Evolutionary conservation across 495 filamentous ascomycete species (phyloP), one percentile per base, ranked within the genome.

Genomic region (Daldinia childiae): DNA sequence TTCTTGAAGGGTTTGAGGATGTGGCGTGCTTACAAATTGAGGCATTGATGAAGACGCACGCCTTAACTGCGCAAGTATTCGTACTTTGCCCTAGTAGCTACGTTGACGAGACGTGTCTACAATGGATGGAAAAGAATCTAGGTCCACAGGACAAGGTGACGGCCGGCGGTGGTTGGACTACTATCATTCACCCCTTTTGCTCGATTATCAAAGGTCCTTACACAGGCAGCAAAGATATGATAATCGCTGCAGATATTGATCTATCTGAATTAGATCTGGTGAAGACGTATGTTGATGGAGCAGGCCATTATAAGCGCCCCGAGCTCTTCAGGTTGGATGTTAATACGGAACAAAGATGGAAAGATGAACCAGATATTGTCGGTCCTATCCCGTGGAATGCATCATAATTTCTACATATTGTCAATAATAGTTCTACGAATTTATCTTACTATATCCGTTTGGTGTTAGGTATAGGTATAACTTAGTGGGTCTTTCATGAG

Each of bases 1-100:
- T 74, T 11, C 79, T 82, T 69, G 58, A 68, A 0, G 81, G 78
- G 0, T 81, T 82, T 36, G 78, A 82, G 55, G 58, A 45, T 0
- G 69, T 72, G 6, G 79, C 78, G 1, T 76, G 78, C 59, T 68
- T 69, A 34, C 80, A 83, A 77, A 82, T 83, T 55, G 81, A 83
- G 74, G 79, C 79, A 34, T 63, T 82, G 50, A 83, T 82, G 80
- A 82, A 81, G 68, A 69, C 79, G 32, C 82, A 82, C 63, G 80
- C 82, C 7, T 63, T 82, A 34, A 81, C 81, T 5, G 82, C 75
- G 50, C 81, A 83, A 57, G 76, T 79, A 1, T 83, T 81, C 60
- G 79, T 81, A 21, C 60, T 83, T 17, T 74, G 74, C 11, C 80
- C 81, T 14, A 74, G 68, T 15, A 80, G 78, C 43, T 83, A 81